Percentiles rank a stretch among this genome's conserved stretches.
These are phyloP conservation scores for Globisporangium barbulae DNA, from an alignment of 352 stramenopile genomes.

Conservation along the genomic window DNA sequence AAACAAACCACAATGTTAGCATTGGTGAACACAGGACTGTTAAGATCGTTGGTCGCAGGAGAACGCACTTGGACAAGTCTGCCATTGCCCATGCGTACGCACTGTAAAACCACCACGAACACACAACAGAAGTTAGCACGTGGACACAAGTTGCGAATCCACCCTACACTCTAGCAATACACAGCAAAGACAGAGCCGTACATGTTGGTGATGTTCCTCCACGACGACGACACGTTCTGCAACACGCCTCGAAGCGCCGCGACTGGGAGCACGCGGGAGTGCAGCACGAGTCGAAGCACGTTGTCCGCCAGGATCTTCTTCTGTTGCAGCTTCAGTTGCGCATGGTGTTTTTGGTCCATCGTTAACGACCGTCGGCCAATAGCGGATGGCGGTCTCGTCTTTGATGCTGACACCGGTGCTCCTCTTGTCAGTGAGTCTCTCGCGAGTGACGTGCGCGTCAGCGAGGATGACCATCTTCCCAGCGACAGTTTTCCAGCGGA, in stretches of 20 bases:
- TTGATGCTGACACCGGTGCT: not conserved
- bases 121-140: not conserved
- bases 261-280: slow-evolving; percentile 35
- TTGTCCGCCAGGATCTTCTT: slow-evolving; percentile 28
- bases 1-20: not conserved
- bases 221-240: slow-evolving; percentile 41
- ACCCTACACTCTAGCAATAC: not conserved
- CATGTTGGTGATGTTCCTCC: slow-evolving; percentile 39
- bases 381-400: not conserved
- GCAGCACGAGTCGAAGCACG: slow-evolving; percentile 41
- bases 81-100: slow-evolving; percentile 50
- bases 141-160: not conserved
- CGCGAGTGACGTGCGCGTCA: not conserved
- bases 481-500: slow-evolving; percentile 1
- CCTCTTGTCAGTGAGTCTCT: not conserved
- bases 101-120: slow-evolving; percentile 21
- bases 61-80: slow-evolving; percentile 47
- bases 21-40: not conserved
- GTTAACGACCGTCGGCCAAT: not conserved
- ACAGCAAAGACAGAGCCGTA: slow-evolving; percentile 21
- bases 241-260: slow-evolving; percentile 30
- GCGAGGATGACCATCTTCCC: slow-evolving; percentile 4
- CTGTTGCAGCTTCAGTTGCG: slow-evolving; percentile 16
- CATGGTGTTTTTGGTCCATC: not conserved
- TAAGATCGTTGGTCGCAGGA: not conserved